Conservation (phyloP, 2,329 filamentous ascomycete genomes). For the Claviceps purpurea region DNA sequence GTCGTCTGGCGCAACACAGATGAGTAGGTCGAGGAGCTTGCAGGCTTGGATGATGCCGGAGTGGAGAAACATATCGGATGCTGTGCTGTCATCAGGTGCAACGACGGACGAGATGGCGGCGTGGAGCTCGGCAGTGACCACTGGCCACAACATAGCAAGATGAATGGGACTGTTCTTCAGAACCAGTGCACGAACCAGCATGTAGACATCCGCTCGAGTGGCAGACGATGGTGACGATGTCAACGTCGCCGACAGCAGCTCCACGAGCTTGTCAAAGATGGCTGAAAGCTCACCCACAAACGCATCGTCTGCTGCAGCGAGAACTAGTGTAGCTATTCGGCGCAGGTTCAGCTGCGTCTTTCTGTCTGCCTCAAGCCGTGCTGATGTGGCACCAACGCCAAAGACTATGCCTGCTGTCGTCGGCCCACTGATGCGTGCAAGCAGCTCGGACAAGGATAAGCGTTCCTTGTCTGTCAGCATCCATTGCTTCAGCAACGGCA, state of each 20-base stretch:
- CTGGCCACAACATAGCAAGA: constrained; percentile 76
- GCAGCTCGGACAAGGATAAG: constrained; percentile 65
- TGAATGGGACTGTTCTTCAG: constrained; percentile 70
- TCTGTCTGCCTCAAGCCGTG: constrained; percentile 85
- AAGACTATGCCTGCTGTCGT: constrained; percentile 95
- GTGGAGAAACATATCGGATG: constrained; percentile 63
- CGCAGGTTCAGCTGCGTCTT: constrained; percentile 84
- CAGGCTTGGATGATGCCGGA: constrained; percentile 75
- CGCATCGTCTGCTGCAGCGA: constrained; percentile 64
- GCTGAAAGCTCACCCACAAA: constrained; percentile 63
- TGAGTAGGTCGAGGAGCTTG: constrained; percentile 81
- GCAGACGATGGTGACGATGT: constrained; percentile 85
- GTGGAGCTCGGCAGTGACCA: constrained; percentile 77
- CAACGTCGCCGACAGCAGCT: constrained; percentile 69
- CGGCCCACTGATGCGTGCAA: constrained; percentile 67
- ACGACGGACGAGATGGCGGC: constrained; percentile 63
- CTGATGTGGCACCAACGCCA: constrained; percentile 90
- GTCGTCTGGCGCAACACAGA: constrained; percentile 79
- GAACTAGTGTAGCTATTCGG: constrained; percentile 63
- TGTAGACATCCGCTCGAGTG: constrained; percentile 79
- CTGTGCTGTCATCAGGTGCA: constrained; percentile 47
- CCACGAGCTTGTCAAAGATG: constrained; percentile 72
- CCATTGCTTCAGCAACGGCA: constrained; percentile 76
- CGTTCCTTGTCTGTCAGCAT: constrained; percentile 75
- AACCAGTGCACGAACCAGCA: constrained; percentile 70